A percentile compares a stretch with the other conserved stretches of the same genome.
Conservation (phyloP, 352 stramenopile genomes). For the Thraustotheca clavata region DNA sequence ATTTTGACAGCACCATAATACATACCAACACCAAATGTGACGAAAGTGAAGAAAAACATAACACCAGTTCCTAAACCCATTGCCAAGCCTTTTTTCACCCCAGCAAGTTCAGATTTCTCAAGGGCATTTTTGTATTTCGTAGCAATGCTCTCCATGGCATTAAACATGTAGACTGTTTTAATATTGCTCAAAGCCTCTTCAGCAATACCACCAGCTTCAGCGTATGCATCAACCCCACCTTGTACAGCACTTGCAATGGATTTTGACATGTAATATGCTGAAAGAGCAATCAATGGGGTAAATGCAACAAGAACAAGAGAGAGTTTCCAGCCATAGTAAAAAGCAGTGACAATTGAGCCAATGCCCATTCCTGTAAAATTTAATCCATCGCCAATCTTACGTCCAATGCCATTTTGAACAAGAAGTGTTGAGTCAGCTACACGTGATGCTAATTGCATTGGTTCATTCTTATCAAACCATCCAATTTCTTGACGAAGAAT, state of each 20-base stretch:
- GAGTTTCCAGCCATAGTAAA: slow-evolving; percentile 31
- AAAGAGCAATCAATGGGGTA: slow-evolving; percentile 29
- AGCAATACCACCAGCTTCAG: slow-evolving; percentile 15
- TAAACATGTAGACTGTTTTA: slow-evolving; percentile 19
- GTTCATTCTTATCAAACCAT: slow-evolving; percentile 62
- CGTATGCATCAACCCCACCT: slow-evolving; percentile 6
- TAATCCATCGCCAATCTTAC: slow-evolving; percentile 42
- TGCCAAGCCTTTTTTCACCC: slow-evolving; percentile 17
- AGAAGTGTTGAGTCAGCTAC: slow-evolving; percentile 32
- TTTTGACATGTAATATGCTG: slow-evolving; percentile 22
- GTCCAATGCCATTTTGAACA: slow-evolving; percentile 57
- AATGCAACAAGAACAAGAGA: slow-evolving; percentile 33
- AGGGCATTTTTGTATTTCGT: slow-evolving; percentile 8
- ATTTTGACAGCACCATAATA: slow-evolving; percentile 25
- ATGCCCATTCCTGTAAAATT: slow-evolving; percentile 23
- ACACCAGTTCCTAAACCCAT: slow-evolving; percentile 20
- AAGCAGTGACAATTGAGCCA: slow-evolving; percentile 26
- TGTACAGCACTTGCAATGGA: slow-evolving; percentile 15
- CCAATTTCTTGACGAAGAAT: slow-evolving; percentile 26
- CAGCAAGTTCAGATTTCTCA: not conserved
- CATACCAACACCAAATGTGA: slow-evolving; percentile 31
- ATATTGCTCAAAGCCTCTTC: slow-evolving; percentile 19
- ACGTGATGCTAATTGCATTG: slow-evolving; percentile 33
- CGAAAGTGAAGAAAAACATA: slow-evolving; percentile 33
- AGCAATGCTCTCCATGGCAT: not conserved